Conservation (phyloP, 2,329 filamentous ascomycete species). For the Drechslerella coelobrocha region DNA sequence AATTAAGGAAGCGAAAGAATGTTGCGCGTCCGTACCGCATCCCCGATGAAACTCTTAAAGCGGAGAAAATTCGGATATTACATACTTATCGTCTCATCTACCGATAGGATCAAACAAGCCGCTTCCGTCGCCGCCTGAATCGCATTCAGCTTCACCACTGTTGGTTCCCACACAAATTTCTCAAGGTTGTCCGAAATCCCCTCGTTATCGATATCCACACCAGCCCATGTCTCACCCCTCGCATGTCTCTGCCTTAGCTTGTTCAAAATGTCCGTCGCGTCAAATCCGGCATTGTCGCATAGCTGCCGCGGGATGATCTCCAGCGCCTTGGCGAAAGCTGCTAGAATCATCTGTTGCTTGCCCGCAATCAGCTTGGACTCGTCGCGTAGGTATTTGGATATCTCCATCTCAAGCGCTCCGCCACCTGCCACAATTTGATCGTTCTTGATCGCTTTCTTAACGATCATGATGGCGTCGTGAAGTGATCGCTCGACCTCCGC, state of each 20-base stretch:
- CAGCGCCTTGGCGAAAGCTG: slow-evolving; percentile 94
- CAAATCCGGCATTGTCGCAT: slow-evolving; percentile 98
- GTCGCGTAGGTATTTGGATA: slow-evolving; percentile 87
- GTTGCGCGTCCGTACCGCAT: too few species aligned
- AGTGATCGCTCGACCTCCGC: slow-evolving; percentile 96
- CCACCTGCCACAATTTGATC: slow-evolving; percentile 92
- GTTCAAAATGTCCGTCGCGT: slow-evolving; percentile 97
- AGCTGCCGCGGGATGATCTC: slow-evolving; percentile 96
- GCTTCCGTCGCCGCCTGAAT: slow-evolving; percentile 96
- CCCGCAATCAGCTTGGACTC: slow-evolving; percentile 90
- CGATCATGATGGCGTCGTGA: slow-evolving; percentile 99
- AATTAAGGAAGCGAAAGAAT: not conserved
- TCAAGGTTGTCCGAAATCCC: slow-evolving; percentile 94
- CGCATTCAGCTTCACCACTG: slow-evolving; percentile 94
- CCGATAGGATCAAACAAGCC: slow-evolving; percentile 89
- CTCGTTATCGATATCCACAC: slow-evolving; percentile 92
- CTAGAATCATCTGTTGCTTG: slow-evolving; percentile 98
- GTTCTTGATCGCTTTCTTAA: slow-evolving; percentile 97
- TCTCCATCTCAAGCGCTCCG: slow-evolving; percentile 94
- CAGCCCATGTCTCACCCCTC: slow-evolving; percentile 90
- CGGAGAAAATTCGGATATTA: slow-evolving; percentile 9
- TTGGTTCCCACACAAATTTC: slow-evolving; percentile 96
- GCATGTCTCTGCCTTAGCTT: slow-evolving; percentile 93
- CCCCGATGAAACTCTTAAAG: not conserved
- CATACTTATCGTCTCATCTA: slow-evolving; percentile 94